A percentile compares a stretch with the other conserved stretches of the same genome.
These are phyloP conservation scores for Mycena maculata DNA, from an alignment of 768 basidiomycete species.

Conservation along the genomic window DNA sequence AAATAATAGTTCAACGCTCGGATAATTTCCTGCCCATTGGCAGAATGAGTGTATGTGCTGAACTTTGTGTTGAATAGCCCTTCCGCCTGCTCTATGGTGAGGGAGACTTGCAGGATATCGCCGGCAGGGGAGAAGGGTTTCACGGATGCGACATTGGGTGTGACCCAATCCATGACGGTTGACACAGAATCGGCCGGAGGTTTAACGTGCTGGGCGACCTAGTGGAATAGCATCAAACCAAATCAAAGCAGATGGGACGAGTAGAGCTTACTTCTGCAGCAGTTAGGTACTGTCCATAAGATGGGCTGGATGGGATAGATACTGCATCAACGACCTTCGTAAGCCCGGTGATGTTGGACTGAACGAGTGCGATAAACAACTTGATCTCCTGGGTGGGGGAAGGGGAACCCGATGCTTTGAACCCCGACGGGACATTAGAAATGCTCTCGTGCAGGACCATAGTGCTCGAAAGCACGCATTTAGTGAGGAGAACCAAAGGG, in stretches of 20 bases:
- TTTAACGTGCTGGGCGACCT: conserved; percentile 14
- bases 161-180: conserved; percentile 14
- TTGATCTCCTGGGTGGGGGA: conserved; percentile 13
- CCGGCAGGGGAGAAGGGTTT: conserved; percentile 22
- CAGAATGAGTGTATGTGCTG: too few species aligned
- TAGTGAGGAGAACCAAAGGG: conserved; percentile 8
- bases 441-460: conserved; percentile 19
- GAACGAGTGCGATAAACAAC: conserved; percentile 10
- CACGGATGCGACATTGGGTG: conserved; percentile 16
- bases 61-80: conserved; percentile 14
- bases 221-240: background rate
- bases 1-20: conserved; percentile 19
- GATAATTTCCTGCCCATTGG: too few species aligned
- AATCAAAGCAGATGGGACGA: background rate
- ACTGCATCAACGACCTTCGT: conserved; percentile 22
- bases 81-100: conserved; percentile 18
- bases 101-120: conserved; percentile 17
- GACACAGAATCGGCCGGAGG: conserved; percentile 9
- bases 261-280: conserved; percentile 7
- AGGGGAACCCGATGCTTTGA: conserved; percentile 4
- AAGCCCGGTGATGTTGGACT: too few species aligned
- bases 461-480: conserved; percentile 20
- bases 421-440: conserved; percentile 5
- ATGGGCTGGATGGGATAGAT: conserved; percentile 7
- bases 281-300: conserved; percentile 16